A percentile compares a stretch with the other conserved stretches of the same genome.
These are phyloP conservation scores for Bothia castanella DNA, from an alignment of 1,284 basidiomycete species.

Conservation along the genomic window DNA sequence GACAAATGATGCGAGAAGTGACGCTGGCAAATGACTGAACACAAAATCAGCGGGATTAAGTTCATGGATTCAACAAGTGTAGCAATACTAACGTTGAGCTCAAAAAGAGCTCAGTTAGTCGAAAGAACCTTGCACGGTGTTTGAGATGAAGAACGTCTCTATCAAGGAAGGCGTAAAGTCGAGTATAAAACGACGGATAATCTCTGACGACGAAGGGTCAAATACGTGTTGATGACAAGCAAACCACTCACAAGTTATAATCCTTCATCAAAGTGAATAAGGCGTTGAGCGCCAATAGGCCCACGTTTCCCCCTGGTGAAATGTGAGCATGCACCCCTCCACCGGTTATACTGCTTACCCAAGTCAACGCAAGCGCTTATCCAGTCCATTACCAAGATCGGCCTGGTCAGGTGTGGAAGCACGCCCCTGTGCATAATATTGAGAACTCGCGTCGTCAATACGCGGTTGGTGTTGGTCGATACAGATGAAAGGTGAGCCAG, in stretches of 20 bases:
- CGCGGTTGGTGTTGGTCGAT: conserved; percentile 41
- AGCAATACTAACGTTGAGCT: conserved; percentile 70
- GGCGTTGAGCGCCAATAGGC: conserved; percentile 87
- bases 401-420: conserved; percentile 77
- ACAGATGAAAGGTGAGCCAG: conserved; percentile 54
- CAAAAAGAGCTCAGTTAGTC: conserved; percentile 86
- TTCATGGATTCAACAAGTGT: not conserved
- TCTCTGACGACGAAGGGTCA: conserved; percentile 51
- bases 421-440: conserved; percentile 83
- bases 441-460: conserved; percentile 58
- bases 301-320: conserved; percentile 74
- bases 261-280: conserved; percentile 89
- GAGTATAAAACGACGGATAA: conserved; percentile 93
- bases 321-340: not conserved
- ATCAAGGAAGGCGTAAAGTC: conserved; percentile 89
- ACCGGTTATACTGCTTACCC: conserved; percentile 43
- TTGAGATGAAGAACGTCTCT: conserved; percentile 86
- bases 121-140: conserved; percentile 93
- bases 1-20: conserved; percentile 89
- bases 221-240: not conserved
- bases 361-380: conserved; percentile 83
- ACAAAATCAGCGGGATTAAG: conserved; percentile 9
- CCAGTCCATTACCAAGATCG: conserved; percentile 92
- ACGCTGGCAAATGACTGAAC: conserved; percentile 78
- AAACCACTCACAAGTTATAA: conserved; percentile 78